Conservation (phyloP, 768 basidiomycete genomes). For the Tremella yokohamensis region DNA sequence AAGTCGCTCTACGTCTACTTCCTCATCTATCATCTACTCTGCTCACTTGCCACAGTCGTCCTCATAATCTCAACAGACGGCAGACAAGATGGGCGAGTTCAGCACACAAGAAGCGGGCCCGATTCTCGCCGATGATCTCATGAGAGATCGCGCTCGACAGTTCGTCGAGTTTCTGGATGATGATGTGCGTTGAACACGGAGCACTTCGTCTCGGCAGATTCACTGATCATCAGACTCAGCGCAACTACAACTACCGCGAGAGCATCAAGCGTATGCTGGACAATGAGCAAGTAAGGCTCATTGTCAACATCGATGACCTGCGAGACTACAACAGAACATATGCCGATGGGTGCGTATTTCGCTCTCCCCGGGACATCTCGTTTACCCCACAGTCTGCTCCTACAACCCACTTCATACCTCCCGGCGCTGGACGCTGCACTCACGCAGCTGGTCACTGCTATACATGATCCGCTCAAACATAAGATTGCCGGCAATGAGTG, state of each 20-base stretch:
- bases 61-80: too few relatives aligned
- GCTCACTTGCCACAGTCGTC: too few relatives aligned
- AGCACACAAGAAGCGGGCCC: conserved; percentile 53
- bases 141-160: conserved; percentile 69
- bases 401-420: conserved; percentile 78
- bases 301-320: conserved; percentile 93
- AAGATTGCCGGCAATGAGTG: conserved; percentile 72
- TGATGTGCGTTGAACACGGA: conserved; percentile 37
- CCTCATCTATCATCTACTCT: too few relatives aligned
- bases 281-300: conserved; percentile 75
- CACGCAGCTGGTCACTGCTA: conserved; percentile 64
- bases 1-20: too few relatives aligned
- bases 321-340: conserved; percentile 86
- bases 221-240: conserved; percentile 39
- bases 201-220: background rate
- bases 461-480: conserved; percentile 76
- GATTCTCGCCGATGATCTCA: conserved; percentile 60
- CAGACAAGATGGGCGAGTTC: conserved; percentile 34
- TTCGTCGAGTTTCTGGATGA: conserved; percentile 70
- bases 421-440: conserved; percentile 88
- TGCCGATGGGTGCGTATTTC: conserved; percentile 59
- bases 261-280: conserved; percentile 79
- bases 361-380: background rate
- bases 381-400: conserved; percentile 58
- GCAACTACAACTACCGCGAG: conserved; percentile 68